These are phyloP conservation scores for Tetracladium maxilliforme DNA, from an alignment of 2,329 filamentous ascomycete genomes.

Conservation along the genomic window DNA sequence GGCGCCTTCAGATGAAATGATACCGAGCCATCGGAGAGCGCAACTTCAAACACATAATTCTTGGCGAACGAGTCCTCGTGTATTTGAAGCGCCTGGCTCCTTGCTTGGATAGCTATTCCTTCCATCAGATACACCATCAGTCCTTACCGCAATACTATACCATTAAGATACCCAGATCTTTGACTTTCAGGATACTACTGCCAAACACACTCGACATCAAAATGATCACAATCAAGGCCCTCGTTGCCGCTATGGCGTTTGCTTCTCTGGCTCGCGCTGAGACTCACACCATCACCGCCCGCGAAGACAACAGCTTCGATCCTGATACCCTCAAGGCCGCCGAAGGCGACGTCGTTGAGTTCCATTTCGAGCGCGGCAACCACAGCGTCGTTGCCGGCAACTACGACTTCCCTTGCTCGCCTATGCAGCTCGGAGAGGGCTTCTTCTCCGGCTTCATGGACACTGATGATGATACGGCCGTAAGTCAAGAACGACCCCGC, in stretches of 20 bases:
- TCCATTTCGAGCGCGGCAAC: constrained; percentile 34
- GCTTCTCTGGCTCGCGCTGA: constrained; percentile 1
- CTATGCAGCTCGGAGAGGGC: constrained; percentile 5
- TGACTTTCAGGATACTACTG: no score
- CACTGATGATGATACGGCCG: constrained; percentile 4
- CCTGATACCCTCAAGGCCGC: constrained; percentile 32
- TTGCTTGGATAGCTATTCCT: no score
- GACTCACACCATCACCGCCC: constrained; percentile 1
- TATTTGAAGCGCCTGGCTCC: no score
- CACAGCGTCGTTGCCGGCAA: constrained; percentile 28
- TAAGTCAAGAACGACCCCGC: constrained; percentile 2
- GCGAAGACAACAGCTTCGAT: constrained; percentile 21
- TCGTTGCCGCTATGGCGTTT: constrained; percentile 1
- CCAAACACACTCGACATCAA: no score
- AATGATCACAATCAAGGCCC: no score
- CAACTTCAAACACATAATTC: no score
- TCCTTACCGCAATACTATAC: no score
- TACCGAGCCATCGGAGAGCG: no score
- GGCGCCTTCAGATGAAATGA: no score
- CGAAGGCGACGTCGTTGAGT: constrained; percentile 35
- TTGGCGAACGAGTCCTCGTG: no score
- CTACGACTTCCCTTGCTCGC: constrained; percentile 16
- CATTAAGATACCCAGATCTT: no score
- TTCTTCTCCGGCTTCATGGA: constrained; percentile 13
- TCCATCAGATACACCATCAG: no score